Percentiles rank a stretch among this genome's conserved stretches.
These are phyloP conservation scores for Mycena rebaudengoi DNA, from an alignment of 768 basidiomycete species.

Conservation along the genomic window DNA sequence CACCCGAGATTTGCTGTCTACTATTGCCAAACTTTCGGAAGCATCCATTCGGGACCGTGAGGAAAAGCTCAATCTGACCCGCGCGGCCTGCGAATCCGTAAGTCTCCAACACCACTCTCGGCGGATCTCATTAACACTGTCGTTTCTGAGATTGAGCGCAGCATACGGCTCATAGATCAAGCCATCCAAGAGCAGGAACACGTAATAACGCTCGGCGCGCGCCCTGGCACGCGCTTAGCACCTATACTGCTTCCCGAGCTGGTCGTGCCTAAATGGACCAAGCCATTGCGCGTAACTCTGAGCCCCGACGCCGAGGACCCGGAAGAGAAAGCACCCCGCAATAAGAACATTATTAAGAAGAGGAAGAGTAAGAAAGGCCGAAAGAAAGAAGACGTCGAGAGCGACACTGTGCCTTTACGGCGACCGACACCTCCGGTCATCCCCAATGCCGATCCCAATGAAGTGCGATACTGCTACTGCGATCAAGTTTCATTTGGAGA, in stretches of 20 bases:
- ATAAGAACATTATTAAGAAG: slow-evolving; percentile 18
- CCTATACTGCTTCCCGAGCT: slow-evolving; percentile 71
- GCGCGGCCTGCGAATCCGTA: slow-evolving; percentile 76
- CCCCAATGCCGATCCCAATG: slow-evolving; percentile 50
- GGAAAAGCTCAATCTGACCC: slow-evolving; percentile 82
- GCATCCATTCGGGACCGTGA: slow-evolving; percentile 70
- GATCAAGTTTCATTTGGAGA: slow-evolving; percentile 82
- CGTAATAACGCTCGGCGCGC: slow-evolving; percentile 53
- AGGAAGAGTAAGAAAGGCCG: slow-evolving; percentile 35
- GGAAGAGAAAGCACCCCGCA: slow-evolving; percentile 19
- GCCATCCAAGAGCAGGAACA: slow-evolving; percentile 71
- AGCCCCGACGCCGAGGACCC: slow-evolving; percentile 50
- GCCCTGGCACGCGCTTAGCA: slow-evolving; percentile 44
- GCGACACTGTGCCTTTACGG: slow-evolving; percentile 31
- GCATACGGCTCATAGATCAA: slow-evolving; percentile 80
- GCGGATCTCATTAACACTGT: too few species aligned
- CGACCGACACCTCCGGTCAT: slow-evolving; percentile 23
- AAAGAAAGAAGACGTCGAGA: slow-evolving; percentile 15
- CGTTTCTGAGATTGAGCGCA: slow-evolving; percentile 89
- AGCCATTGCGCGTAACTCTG: slow-evolving; percentile 50
- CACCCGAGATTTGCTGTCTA: slow-evolving; percentile 60
- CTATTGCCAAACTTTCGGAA: slow-evolving; percentile 67
- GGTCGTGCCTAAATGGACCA: slow-evolving; percentile 61
- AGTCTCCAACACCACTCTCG: slow-evolving; percentile 30
- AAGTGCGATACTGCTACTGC: slow-evolving; percentile 83